Base-by-base conservation (phyloP, 2,329 filamentous ascomycete species). In the Anthostomella pinea region DNA sequence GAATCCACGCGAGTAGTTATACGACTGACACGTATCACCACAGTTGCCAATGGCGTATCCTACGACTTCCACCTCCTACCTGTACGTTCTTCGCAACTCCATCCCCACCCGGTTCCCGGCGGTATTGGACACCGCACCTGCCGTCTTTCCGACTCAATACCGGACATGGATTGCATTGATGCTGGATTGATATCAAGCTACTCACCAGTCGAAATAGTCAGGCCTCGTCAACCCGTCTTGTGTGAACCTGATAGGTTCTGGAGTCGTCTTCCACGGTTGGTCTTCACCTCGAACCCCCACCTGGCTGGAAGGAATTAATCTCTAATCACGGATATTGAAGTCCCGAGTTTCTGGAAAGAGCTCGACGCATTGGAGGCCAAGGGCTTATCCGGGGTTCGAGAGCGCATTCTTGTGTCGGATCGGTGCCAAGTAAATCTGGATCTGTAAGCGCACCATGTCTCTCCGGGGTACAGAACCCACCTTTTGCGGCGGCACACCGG, bases 351-450 rank as follows among this genome's bases (percentile, higher is more conserved):
- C 16, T 39, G 35, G n/a, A 36, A 33, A 14, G 40, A 43, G 25
- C 15, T 43, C 8, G 33, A 28, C 15, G 23, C 16, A 3, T 21
- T 39, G 3, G 33, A 36, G 16, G 21, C 32, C n/a, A 43, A 39
- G 28, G 36, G 40, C 19, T n/a, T 39, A 18, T 24, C 28, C 9
- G 8, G 16, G 22, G 25, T 43, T 6, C 35, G 22, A 7, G 29
- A 39, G 6, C 35, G 29, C 18, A 39, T 37, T 7, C 18, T 43
- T 8, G 17, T 43, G 13, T 43, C 37, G 9, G 36, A 40, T 19
- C 33, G 37, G 20, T 34, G 37, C 11, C 41, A 43, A 15, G 27
- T 43, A 10, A 34, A 41, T 20, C 32, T 43, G 3, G 40, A 43
- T 20, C 35, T 43, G 32, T 31, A 30, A 26, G 34, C 8, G 15